Conservation (phyloP, 805 yeast genomes). For the Millerago galiae region DNA sequence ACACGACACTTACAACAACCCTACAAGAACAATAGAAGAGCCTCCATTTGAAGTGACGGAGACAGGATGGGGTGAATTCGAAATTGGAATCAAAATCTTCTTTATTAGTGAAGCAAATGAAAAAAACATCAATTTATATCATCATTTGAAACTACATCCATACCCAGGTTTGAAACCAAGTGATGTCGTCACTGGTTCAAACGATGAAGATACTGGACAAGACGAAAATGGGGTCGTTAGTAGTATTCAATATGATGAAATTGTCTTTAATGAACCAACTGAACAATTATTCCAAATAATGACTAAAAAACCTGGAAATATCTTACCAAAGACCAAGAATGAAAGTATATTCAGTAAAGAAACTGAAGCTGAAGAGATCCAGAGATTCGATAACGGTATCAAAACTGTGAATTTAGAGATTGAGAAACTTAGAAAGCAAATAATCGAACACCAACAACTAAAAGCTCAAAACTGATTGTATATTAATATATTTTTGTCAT, state of each 20-base stretch:
- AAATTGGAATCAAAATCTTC: constrained; percentile 78
- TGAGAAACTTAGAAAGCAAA: constrained; percentile 32
- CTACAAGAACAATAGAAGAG: constrained; percentile 76
- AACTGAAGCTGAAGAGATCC: constrained; percentile 61
- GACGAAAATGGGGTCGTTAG: constrained; percentile 38
- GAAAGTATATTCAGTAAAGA: constrained; percentile 39
- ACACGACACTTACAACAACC: constrained; percentile 87
- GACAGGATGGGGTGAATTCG: constrained; percentile 99
- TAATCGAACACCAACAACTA: constrained; percentile 23
- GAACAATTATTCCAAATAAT: constrained; percentile 77
- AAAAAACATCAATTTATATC: constrained; percentile 79
- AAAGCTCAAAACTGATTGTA: neutral
- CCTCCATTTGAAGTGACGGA: constrained; percentile 96
- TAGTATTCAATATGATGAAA: constrained; percentile 73
- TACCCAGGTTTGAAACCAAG: constrained; percentile 38
- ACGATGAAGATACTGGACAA: constrained; percentile 9
- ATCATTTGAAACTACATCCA: constrained; percentile 88
- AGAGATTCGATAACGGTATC: constrained; percentile 42
- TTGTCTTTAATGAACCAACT: constrained; percentile 94
- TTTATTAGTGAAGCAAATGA: constrained; percentile 85
- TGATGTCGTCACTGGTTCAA: constrained; percentile 17
- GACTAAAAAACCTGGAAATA: constrained; percentile 59
- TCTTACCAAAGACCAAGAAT: constrained; percentile 36
- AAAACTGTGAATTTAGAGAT: constrained; percentile 39
- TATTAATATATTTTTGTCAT: neutral